These are phyloP conservation scores for Adansonia grandidieri DNA, from an alignment of 441 rosid genomes.

Conservation along the genomic window DNA sequence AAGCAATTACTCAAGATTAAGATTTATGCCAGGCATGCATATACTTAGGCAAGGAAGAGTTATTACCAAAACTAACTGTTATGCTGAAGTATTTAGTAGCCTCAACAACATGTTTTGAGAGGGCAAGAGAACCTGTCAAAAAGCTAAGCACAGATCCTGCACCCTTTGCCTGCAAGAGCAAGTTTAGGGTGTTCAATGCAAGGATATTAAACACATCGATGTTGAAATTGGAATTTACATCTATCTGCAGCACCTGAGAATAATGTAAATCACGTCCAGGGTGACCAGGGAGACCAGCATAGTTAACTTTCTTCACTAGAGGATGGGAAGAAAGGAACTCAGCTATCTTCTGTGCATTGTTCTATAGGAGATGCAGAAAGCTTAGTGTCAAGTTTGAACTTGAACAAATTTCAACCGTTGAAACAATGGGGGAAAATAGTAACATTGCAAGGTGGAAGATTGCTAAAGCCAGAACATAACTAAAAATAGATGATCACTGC, in stretches of 20 bases:
- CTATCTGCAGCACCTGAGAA: constrained; percentile 63
- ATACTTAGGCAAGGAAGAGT: not conserved
- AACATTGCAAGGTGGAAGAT: not conserved
- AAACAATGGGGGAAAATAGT: not conserved
- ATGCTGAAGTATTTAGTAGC: constrained; percentile 86
- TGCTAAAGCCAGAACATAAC: not conserved
- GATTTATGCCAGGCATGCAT: not conserved
- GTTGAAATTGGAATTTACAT: constrained; percentile 1
- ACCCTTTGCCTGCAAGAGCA: constrained; percentile 74
- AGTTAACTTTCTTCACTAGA: constrained; percentile 75
- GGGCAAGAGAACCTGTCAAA: constrained; percentile 76
- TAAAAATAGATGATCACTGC: not conserved
- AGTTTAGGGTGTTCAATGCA: not conserved
- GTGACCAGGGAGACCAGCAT: constrained; percentile 85
- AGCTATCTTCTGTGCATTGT: constrained; percentile 85
- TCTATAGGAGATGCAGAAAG: constrained; percentile 42
- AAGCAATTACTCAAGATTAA: not conserved
- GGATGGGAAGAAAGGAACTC: constrained; percentile 83
- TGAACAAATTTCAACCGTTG: not conserved
- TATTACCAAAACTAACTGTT: constrained; percentile 92
- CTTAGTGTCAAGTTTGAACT: constrained; percentile 14
- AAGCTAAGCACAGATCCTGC: constrained; percentile 95
- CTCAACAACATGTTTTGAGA: constrained; percentile 88
- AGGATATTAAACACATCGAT: not conserved
- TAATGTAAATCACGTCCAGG: constrained; percentile 83